Percentiles rank a stretch among this genome's conserved stretches.
Evolutionary conservation across 768 basidiomycete species (phyloP).

Genomic region (Boletus reticuloceps): DNA sequence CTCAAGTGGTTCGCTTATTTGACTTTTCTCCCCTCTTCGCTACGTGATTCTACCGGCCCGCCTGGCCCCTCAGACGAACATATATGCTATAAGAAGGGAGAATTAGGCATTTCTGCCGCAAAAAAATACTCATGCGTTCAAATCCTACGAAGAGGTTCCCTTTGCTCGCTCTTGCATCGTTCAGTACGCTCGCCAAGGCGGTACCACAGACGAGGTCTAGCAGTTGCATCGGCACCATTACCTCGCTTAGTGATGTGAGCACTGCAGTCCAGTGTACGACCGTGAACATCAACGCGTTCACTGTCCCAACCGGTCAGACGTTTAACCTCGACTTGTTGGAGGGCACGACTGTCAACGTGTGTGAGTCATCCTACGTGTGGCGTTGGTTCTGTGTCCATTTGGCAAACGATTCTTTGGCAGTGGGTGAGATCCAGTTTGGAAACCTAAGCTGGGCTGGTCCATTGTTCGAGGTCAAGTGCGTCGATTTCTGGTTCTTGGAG

Average conservation of each 20-base stretch:
- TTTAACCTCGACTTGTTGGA: constrained; percentile 46
- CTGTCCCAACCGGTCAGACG: constrained; percentile 52
- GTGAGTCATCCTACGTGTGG: constrained; percentile 33
- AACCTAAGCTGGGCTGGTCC: constrained; percentile 52
- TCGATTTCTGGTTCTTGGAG: background rate
- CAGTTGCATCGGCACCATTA: constrained; percentile 50
- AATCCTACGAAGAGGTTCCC: constrained; percentile 4
- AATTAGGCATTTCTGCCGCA: too few species aligned
- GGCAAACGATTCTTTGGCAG: constrained; percentile 27
- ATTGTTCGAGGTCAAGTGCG: constrained; percentile 50
- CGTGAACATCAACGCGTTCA: constrained; percentile 55
- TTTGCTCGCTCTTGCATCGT: constrained; percentile 8
- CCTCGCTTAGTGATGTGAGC: constrained; percentile 48
- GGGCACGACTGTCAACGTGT: constrained; percentile 57
- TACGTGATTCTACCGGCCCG: too few species aligned
- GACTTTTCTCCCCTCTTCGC: too few species aligned
- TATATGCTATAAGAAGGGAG: too few species aligned
- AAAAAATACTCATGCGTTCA: background rate
- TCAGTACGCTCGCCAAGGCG: constrained; percentile 17
- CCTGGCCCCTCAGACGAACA: too few species aligned
- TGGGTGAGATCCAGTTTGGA: constrained; percentile 58
- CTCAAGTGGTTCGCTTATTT: too few species aligned
- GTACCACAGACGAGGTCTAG: constrained; percentile 10
- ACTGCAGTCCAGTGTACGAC: constrained; percentile 56
- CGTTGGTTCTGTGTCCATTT: too few species aligned